Evolutionary conservation across 768 basidiomycete genomes (phyloP).

Genomic region (Royoungia palumana): DNA sequence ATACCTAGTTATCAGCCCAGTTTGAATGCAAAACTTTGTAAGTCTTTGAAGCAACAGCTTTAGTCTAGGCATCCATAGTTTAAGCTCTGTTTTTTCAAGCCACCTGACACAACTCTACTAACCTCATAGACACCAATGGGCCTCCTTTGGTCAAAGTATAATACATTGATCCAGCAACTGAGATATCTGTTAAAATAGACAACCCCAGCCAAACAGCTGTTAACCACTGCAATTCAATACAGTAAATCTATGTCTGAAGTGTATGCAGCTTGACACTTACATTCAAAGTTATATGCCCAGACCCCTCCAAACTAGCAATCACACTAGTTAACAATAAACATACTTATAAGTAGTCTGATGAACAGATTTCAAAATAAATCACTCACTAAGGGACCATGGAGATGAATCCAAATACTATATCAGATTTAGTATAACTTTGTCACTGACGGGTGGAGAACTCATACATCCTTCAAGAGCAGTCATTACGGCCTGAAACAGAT

Average conservation of each 20-base stretch:
- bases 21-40: slow-evolving; percentile 21
- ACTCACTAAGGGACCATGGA: slow-evolving; percentile 14
- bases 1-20: slow-evolving; percentile 27
- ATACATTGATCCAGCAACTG: slow-evolving; percentile 21
- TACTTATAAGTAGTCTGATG: not conserved
- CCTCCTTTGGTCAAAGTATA: slow-evolving; percentile 10
- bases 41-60: slow-evolving; percentile 15
- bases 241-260: not conserved
- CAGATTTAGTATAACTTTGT: not conserved
- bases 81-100: not conserved
- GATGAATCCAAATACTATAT: slow-evolving; percentile 16
- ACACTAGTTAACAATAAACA: slow-evolving; percentile 1
- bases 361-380: not conserved
- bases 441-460: not conserved
- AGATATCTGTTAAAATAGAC: slow-evolving; percentile 18
- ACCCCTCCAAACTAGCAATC: not conserved
- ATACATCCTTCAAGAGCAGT: slow-evolving; percentile 22
- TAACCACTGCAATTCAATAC: slow-evolving; percentile 15
- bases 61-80: slow-evolving; percentile 5
- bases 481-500: slow-evolving; percentile 13
- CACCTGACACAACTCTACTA: not conserved
- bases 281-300: not conserved
- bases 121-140: slow-evolving; percentile 13
- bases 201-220: slow-evolving; percentile 19
- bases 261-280: not conserved